Conservation (phyloP, 1,284 basidiomycete genomes). For the Austroboletus olivaceoglutinosus region DNA sequence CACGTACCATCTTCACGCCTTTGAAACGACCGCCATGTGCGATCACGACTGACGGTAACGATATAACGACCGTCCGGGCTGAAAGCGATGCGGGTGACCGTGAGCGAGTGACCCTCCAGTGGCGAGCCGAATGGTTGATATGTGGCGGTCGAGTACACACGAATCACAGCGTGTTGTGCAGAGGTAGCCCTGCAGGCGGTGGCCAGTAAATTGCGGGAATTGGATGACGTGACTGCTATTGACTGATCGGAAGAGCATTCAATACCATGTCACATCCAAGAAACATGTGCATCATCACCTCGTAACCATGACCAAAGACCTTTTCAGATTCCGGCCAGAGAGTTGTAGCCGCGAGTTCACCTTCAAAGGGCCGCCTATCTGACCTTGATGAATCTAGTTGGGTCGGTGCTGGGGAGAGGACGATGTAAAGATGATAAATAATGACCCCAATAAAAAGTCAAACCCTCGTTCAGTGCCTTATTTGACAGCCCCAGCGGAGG, state of each 20-base stretch:
- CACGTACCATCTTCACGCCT: slow-evolving; percentile 41
- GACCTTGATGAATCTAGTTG: slow-evolving; percentile 13
- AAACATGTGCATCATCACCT: slow-evolving; percentile 50
- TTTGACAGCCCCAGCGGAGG: slow-evolving; percentile 79
- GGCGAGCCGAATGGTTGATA: slow-evolving; percentile 72
- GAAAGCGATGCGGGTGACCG: slow-evolving; percentile 89
- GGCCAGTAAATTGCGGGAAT: slow-evolving; percentile 71
- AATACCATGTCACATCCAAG: slow-evolving; percentile 5
- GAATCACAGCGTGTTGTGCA: slow-evolving; percentile 85
- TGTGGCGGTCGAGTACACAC: slow-evolving; percentile 72
- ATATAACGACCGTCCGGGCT: slow-evolving; percentile 79
- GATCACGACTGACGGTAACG: slow-evolving; percentile 86
- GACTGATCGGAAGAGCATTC: slow-evolving; percentile 46
- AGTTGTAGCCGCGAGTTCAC: slow-evolving; percentile 79
- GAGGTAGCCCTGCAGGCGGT: slow-evolving; percentile 90
- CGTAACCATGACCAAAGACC: slow-evolving; percentile 97
- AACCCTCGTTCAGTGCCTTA: slow-evolving; percentile 61
- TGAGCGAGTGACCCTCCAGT: slow-evolving; percentile 82
- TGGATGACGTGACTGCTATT: slow-evolving; percentile 74
- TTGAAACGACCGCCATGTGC: slow-evolving; percentile 88
- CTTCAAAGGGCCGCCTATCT: slow-evolving; percentile 72
- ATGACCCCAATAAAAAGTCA: slow-evolving; percentile 3
- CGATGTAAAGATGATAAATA: background rate
- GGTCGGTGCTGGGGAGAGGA: slow-evolving; percentile 13
- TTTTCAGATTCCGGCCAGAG: slow-evolving; percentile 98